Base-by-base conservation (phyloP, 352 stramenopile species). In the Chrysophaeum taylorii region DNA sequence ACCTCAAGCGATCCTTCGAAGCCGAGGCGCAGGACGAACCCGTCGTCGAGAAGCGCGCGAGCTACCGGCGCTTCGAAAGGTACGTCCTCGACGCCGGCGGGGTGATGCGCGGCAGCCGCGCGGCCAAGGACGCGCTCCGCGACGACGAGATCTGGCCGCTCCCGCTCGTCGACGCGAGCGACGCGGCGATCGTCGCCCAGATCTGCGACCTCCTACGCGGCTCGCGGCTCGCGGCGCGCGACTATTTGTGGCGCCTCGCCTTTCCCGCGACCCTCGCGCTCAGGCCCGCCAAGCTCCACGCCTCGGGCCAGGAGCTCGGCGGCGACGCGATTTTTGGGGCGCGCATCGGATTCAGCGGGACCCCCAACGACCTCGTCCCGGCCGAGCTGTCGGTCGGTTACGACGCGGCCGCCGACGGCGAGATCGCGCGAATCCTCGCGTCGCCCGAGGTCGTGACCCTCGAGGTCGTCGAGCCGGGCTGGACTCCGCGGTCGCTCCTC, bases 211-310 rank as follows among this genome's bases (percentile, higher is more conserved):
- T 99, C 12, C 82, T 99, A 23, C 79, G 88, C n/a, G 90, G 91
- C 54, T 85, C 96, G 50, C 84, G 94, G 16, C 83, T 94, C 53
- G 89, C 96, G 0, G 90, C 98, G 12, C 91, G 98, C 71, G 98
- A 98, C 80, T 99, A 98, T 73, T 82, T 99, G 7, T 87, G 96
- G 54, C 90, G 89, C 64, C 93, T 98, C 71, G 92, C 99, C 21
- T 99, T 99, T 76, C 96, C 96, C n/a, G 87, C 97, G 54, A 96
- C 93, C 33, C 97, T 99, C 86, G 96, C 98, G 64, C 94, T 98
- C 72, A 93, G 98, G 78, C 93, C 94, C 70, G 87, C 98, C 45
- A 99, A 99, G 78, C 94, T 99, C 52, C 96, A 91, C 41, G 94
- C 96, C 23, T 98, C 93, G 75, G 96, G 96, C 0, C 94, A 99